phyloP scores from a whole-genome alignment of 495 filamentous ascomycete genomes.

The Tirmania nivea region DNA sequence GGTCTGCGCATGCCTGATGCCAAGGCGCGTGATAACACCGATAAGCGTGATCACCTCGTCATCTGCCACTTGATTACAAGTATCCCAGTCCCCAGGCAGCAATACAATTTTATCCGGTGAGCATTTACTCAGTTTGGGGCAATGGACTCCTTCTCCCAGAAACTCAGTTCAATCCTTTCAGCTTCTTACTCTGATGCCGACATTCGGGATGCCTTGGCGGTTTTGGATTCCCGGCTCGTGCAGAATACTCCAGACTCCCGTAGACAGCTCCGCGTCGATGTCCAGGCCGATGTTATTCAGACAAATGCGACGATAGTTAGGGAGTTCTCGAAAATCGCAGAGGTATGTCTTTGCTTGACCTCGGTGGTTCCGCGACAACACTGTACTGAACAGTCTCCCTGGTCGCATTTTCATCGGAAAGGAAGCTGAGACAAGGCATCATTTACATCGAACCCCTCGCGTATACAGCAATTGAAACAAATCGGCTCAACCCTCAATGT shows the following conservation, averaged over 20 bases:
- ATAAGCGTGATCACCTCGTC: too few species aligned
- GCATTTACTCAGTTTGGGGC: not conserved
- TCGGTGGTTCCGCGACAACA: not conserved
- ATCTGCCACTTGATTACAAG: too few species aligned
- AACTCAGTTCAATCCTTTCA: slow-evolving; percentile 68
- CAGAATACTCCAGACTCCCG: slow-evolving; percentile 61
- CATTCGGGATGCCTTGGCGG: slow-evolving; percentile 62
- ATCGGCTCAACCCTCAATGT: slow-evolving; percentile 59
- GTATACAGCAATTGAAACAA: slow-evolving; percentile 53
- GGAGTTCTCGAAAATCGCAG: slow-evolving; percentile 79
- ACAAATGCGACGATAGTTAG: slow-evolving; percentile 79
- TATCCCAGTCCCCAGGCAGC: too few species aligned
- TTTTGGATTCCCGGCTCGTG: slow-evolving; percentile 48
- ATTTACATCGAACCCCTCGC: not conserved
- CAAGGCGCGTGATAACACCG: too few species aligned
- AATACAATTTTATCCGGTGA: too few species aligned
- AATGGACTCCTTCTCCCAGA: slow-evolving; percentile 41
- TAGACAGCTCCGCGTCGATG: slow-evolving; percentile 56
- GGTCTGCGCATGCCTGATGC: too few species aligned
- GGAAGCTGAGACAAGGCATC: slow-evolving; percentile 6
- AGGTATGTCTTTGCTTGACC: slow-evolving; percentile 30
- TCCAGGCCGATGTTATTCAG: slow-evolving; percentile 81
- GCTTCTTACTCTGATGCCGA: slow-evolving; percentile 83
- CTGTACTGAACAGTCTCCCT: not conserved
- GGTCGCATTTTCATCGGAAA: not conserved